A percentile compares a stretch with the other conserved stretches of the same genome.
These are phyloP conservation scores for Pelargonium myrrhifolium DNA, from an alignment of 441 rosid genomes.

Conservation along the genomic window DNA sequence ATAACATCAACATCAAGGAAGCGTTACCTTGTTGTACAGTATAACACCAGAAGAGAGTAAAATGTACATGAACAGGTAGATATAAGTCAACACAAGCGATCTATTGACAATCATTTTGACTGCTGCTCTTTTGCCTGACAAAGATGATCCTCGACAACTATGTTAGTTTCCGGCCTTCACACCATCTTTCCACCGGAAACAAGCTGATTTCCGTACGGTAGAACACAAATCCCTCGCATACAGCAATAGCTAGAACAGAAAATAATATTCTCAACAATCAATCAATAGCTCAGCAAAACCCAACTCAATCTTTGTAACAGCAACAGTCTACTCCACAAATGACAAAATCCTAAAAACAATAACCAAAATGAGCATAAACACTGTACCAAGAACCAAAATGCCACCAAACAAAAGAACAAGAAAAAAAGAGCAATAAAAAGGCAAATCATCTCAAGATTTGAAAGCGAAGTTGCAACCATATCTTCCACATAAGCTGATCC, in stretches of 20 bases:
- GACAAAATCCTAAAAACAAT: conserved; percentile 1
- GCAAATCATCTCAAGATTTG: neutral
- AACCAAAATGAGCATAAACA: neutral
- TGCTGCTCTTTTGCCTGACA: conserved; percentile 22
- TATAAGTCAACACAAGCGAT: conserved; percentile 74
- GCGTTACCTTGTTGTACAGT: conserved; percentile 80
- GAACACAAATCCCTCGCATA: neutral
- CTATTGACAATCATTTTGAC: conserved; percentile 49
- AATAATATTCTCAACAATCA: conserved; percentile 14
- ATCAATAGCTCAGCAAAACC: neutral
- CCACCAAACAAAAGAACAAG: neutral
- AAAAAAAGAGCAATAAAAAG: neutral
- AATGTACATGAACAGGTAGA: conserved; percentile 80
- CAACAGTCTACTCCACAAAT: neutral
- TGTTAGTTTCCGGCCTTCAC: neutral
- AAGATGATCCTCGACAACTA: neutral
- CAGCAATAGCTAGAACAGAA: conserved; percentile 9
- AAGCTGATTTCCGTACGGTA: neutral
- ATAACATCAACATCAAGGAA: neutral
- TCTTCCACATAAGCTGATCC: conserved; percentile 1
- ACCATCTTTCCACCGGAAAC: conserved; percentile 13
- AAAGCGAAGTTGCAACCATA: neutral
- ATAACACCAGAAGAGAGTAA: conserved; percentile 88
- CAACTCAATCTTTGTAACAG: neutral
- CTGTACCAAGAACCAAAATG: neutral